Conservation (phyloP, 129 eudicot genomes). For the Apium graveolens region DNA sequence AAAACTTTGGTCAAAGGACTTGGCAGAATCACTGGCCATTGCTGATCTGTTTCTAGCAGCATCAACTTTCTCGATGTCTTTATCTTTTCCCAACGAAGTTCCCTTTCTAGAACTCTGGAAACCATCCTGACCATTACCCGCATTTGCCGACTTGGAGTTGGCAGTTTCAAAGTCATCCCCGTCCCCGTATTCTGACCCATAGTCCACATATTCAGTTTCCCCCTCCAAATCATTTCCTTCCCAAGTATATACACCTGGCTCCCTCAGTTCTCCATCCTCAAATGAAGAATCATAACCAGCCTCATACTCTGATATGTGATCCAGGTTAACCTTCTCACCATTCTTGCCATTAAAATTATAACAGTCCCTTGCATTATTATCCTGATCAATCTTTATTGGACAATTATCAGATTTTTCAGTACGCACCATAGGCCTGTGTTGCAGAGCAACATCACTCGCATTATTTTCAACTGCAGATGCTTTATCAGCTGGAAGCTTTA, state of each 20-base stretch:
- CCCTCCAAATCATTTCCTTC: slow-evolving; percentile 51
- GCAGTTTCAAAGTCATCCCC: slow-evolving; percentile 37
- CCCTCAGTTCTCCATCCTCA: slow-evolving; percentile 82
- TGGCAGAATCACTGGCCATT: slow-evolving; percentile 19
- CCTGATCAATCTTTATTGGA: slow-evolving; percentile 22
- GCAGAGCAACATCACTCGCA: slow-evolving; percentile 1
- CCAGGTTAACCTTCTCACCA: slow-evolving; percentile 29
- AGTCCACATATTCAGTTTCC: slow-evolving; percentile 53
- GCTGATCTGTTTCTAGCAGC: slow-evolving; percentile 16
- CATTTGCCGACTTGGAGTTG: slow-evolving; percentile 33
- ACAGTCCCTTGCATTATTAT: slow-evolving; percentile 20
- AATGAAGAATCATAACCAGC: slow-evolving; percentile 75
- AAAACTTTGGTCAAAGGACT: slow-evolving; percentile 14
- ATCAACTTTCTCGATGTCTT: slow-evolving; percentile 11
- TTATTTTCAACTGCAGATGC: slow-evolving; percentile 3
- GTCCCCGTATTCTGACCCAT: slow-evolving; percentile 45
- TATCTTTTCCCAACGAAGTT: slow-evolving; percentile 21
- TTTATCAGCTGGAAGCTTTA: slow-evolving; percentile 12
- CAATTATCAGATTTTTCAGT: not conserved
- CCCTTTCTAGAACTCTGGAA: slow-evolving; percentile 18
- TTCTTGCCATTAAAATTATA: slow-evolving; percentile 31
- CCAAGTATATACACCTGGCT: slow-evolving; percentile 36
- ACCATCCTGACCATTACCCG: slow-evolving; percentile 26
- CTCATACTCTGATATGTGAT: slow-evolving; percentile 23
- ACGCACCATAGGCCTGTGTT: not conserved